Percentiles rank a stretch among this genome's conserved stretches.
phyloP scores from a whole-genome alignment of 2,329 filamentous ascomycete species.

The Fusarium sp. region DNA sequence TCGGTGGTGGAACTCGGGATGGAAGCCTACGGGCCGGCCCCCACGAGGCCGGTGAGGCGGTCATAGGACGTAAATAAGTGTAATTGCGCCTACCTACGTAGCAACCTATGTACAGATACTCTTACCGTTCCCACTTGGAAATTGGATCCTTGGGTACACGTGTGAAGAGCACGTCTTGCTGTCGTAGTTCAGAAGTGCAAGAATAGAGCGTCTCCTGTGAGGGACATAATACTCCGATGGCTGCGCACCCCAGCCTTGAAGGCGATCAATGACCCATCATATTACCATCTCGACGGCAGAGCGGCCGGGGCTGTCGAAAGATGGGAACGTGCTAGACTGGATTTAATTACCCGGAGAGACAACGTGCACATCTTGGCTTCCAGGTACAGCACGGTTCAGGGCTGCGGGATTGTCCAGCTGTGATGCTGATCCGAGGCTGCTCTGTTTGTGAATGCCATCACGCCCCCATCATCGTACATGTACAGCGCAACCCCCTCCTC shows the following conservation, averaged over 20 bases:
- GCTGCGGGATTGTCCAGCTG: constrained; percentile 8
- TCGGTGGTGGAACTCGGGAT: constrained; percentile 33
- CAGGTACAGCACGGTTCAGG: constrained; percentile 23
- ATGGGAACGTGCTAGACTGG: constrained; percentile 7
- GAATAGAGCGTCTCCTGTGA: constrained; percentile 3
- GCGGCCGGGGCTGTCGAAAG: constrained; percentile 20
- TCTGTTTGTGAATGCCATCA: constrained; percentile 17
- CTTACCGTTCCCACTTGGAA: constrained; percentile 16
- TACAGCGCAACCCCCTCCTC: constrained; percentile 4
- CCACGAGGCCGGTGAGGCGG: constrained; percentile 32
- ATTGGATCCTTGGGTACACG: constrained; percentile 27
- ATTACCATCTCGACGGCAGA: constrained; percentile 10
- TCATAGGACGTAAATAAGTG: constrained; percentile 29
- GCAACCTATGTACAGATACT: neutral
- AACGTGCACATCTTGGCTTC: constrained; percentile 18
- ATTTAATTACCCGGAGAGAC: constrained; percentile 22
- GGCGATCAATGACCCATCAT: constrained; percentile 29
- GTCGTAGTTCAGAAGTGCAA: neutral
- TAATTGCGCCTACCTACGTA: constrained; percentile 19
- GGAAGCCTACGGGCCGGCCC: constrained; percentile 31
- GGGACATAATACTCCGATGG: constrained; percentile 34
- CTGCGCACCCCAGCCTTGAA: constrained; percentile 20
- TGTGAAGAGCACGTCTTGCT: constrained; percentile 19
- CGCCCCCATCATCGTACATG: constrained; percentile 33
- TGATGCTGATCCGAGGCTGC: constrained; percentile 3